A percentile compares a stretch with the other conserved stretches of the same genome.
phyloP scores from a whole-genome alignment of 1,284 basidiomycete species.

The Boletus semigastroideus region DNA sequence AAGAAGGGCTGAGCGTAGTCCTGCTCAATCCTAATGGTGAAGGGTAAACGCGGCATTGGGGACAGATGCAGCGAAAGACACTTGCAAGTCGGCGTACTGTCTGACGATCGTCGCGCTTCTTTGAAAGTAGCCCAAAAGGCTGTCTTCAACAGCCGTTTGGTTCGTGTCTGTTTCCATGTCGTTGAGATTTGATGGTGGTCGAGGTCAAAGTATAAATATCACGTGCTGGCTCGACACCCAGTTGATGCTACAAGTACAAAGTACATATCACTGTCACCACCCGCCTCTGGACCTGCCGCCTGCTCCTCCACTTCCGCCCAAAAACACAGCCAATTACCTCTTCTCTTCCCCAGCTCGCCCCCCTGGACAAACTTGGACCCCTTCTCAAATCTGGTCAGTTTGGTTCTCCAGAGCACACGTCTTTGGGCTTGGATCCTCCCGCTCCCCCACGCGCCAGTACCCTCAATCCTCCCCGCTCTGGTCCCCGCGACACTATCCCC shows the following conservation, averaged over 20 bases:
- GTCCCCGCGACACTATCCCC: conserved; percentile 92
- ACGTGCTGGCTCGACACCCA: conserved; percentile 21
- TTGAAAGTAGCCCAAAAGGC: conserved; percentile 31
- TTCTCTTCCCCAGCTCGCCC: conserved; percentile 51
- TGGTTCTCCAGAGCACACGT: conserved; percentile 51
- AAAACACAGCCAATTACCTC: conserved; percentile 65
- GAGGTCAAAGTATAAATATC: conserved; percentile 10
- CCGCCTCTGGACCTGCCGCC: conserved; percentile 38
- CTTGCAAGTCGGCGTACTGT: conserved; percentile 34
- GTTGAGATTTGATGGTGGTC: conserved; percentile 10
- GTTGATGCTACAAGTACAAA: conserved; percentile 68
- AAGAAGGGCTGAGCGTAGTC: conserved; percentile 32
- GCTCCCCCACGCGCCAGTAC: conserved; percentile 60
- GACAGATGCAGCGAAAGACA: background rate
- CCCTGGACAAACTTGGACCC: conserved; percentile 48
- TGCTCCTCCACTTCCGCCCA: conserved; percentile 66
- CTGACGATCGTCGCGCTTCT: conserved; percentile 27
- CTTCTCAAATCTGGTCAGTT: conserved; percentile 39
- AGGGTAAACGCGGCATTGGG: background rate
- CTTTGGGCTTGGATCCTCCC: conserved; percentile 44
- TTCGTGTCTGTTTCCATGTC: conserved; percentile 13
- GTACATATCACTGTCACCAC: conserved; percentile 51
- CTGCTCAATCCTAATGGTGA: conserved; percentile 27
- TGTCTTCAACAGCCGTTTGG: conserved; percentile 17
- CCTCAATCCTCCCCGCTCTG: conserved; percentile 66